These are phyloP conservation scores for Macrotyloma uniflorum DNA, from an alignment of 306 rosid species.

Conservation along the genomic window DNA sequence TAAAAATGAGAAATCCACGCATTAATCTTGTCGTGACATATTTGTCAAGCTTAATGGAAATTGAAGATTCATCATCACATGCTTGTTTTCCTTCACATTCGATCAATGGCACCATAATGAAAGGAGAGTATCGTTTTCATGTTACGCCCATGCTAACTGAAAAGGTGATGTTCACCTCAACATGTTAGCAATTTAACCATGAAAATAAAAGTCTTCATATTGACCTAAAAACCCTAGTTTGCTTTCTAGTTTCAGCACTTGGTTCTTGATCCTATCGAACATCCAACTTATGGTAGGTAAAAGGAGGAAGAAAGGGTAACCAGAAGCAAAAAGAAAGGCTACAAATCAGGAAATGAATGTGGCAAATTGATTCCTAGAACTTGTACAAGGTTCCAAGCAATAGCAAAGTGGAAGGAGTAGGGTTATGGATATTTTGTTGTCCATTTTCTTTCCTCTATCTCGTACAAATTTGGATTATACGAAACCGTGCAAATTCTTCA, in stretches of 20 bases:
- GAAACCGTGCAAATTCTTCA: not conserved
- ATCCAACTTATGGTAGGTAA: not conserved
- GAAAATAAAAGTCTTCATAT: no score
- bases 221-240: not conserved
- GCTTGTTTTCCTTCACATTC: no score
- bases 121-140: conserved; percentile 2
- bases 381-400: not conserved
- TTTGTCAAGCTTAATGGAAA: not conserved
- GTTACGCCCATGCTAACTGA: not conserved
- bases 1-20: not conserved
- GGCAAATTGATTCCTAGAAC: not conserved
- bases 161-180: not conserved
- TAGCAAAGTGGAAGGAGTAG: not conserved
- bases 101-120: no score
- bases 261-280: not conserved
- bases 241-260: not conserved
- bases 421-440: not conserved
- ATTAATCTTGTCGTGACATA: not conserved
- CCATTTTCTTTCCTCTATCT: not conserved
- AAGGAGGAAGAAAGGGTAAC: not conserved
- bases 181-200: not conserved
- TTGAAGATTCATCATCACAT: not conserved
- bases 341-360: not conserved
- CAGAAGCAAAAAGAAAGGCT: not conserved
- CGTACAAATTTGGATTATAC: not conserved